phyloP scores from a whole-genome alignment of 805 yeast genomes.

The Ogataea salicorniae region DNA sequence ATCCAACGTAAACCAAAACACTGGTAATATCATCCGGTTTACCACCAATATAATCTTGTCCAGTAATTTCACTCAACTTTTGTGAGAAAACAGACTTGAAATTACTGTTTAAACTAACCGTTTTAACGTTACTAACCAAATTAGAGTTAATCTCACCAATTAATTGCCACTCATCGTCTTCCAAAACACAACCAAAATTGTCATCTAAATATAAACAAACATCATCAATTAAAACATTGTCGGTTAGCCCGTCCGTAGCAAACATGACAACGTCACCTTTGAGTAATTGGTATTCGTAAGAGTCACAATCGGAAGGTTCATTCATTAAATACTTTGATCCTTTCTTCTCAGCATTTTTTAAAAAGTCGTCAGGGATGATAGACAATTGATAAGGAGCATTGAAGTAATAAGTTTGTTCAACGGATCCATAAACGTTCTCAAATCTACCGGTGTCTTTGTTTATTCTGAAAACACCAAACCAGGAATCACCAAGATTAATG shows the following conservation, averaged over 20 bases:
- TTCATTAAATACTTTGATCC: constrained; percentile 67
- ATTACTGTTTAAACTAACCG: constrained; percentile 63
- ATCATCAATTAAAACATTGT: constrained; percentile 71
- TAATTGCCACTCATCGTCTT: constrained; percentile 16
- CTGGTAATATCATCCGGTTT: constrained; percentile 93
- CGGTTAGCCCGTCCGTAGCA: constrained; percentile 93
- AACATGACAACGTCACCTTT: constrained; percentile 74
- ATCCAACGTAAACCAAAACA: constrained; percentile 60
- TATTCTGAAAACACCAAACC: constrained; percentile 78
- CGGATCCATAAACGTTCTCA: constrained; percentile 48
- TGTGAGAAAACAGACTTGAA: constrained; percentile 86
- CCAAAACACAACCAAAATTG: constrained; percentile 28
- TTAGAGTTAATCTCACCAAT: constrained; percentile 42
- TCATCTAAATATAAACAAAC: constrained; percentile 65
- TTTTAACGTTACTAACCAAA: constrained; percentile 63
- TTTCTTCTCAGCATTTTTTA: constrained; percentile 45
- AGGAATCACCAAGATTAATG: constrained; percentile 90
- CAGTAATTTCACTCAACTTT: constrained; percentile 59
- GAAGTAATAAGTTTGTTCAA: constrained; percentile 78
- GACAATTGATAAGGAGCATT: constrained; percentile 92
- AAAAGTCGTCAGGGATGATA: constrained; percentile 64
- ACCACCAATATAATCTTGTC: constrained; percentile 77
- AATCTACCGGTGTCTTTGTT: constrained; percentile 34
- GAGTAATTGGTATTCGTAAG: constrained; percentile 57
- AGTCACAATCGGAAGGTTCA: constrained; percentile 63